Evolutionary conservation across 2,329 filamentous ascomycete genomes (phyloP), one percentile per base, ranked within the genome.

Genomic region (Onygenales sp.): DNA sequence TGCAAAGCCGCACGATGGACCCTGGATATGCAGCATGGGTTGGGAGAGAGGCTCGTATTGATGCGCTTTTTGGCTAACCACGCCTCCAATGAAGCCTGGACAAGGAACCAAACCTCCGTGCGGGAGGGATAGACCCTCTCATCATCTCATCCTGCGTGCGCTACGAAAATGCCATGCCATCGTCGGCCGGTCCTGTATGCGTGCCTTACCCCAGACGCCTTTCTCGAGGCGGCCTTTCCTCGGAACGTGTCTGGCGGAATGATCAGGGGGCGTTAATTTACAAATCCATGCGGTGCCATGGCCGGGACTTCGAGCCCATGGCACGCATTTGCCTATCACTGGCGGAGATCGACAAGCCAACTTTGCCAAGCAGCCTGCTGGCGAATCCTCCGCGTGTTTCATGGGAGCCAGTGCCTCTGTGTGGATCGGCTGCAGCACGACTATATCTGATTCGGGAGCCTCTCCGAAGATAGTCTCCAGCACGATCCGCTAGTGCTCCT

Each of bases 261-360:
- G 34, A 39, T 39, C 33, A 49, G 14, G 46, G 46, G 36, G 11
- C 17, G 14, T 39, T 49, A 14, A 49, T 27, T 31, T 31, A 31
- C 11, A 33, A 6, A 27, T 6, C 14, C 17, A 3, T 39, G 13
- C 13, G 36, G 2, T 39, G 31, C 13, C 8, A 11, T 31, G 45
- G 9, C 33, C 14, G 14, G 8, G 9, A 21, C 13, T 34, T 46
- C 14, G 7, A 8, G 13, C 31, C 13, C 11, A 43, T 43, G 33
- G 45, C 9, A 49, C 21, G 17, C 34, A 27, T 49, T 49, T 47
- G 17, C 14, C 34, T 49, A 36, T 49, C 46, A 49, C 34, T 40
- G 34, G 17, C n/a, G 6, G 46, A 9, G 46, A 49, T 49, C 46
- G 46, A 49, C 46, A 49, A 49, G 46, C 46, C 46, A 49, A 37